Conservation (phyloP, 192 early-diverging fungal species). For the Phycomyces blakesleeanus region DNA sequence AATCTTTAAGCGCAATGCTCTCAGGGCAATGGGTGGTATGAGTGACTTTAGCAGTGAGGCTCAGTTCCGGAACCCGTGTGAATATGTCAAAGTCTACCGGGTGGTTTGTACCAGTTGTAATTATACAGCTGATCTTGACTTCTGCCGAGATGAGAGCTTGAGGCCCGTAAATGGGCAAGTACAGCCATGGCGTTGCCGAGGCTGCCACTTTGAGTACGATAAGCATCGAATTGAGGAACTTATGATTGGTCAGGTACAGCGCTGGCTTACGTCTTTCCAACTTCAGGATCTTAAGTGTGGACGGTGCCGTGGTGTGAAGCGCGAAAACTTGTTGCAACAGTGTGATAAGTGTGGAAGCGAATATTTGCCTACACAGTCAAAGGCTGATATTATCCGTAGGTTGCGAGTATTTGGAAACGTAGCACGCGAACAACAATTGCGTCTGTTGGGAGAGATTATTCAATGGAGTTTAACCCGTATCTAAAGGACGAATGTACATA, state of each 20-base stretch:
- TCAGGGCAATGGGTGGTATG: conserved; percentile 60
- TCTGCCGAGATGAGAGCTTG: conserved; percentile 77
- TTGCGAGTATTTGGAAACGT: conserved; percentile 62
- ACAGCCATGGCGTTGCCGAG: conserved; percentile 67
- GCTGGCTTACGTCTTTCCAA: conserved; percentile 71
- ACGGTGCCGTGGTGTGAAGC: conserved; percentile 78
- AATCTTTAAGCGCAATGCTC: conserved; percentile 72
- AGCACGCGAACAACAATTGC: conserved; percentile 54
- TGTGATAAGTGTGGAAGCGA: conserved; percentile 72
- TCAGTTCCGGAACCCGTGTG: conserved; percentile 80
- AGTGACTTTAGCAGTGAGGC: conserved; percentile 83
- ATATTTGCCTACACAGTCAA: conserved; percentile 47
- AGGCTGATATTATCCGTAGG: conserved; percentile 52
- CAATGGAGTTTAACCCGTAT: conserved; percentile 40
- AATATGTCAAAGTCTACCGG: conserved; percentile 68
- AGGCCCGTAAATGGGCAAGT: conserved; percentile 48
- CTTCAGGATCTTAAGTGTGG: conserved; percentile 83
- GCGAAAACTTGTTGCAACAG: conserved; percentile 67
- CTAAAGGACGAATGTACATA: background rate
- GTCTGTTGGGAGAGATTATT: conserved; percentile 54
- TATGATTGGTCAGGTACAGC: conserved; percentile 71
- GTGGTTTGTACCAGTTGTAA: conserved; percentile 90
- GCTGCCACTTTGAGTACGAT: conserved; percentile 81
- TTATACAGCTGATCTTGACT: conserved; percentile 82
- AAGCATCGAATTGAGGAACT: conserved; percentile 73